A percentile compares a stretch with the other conserved stretches of the same genome.
These are phyloP conservation scores for Epichloe elymi DNA, from an alignment of 2,329 filamentous ascomycete genomes.

Conservation along the genomic window DNA sequence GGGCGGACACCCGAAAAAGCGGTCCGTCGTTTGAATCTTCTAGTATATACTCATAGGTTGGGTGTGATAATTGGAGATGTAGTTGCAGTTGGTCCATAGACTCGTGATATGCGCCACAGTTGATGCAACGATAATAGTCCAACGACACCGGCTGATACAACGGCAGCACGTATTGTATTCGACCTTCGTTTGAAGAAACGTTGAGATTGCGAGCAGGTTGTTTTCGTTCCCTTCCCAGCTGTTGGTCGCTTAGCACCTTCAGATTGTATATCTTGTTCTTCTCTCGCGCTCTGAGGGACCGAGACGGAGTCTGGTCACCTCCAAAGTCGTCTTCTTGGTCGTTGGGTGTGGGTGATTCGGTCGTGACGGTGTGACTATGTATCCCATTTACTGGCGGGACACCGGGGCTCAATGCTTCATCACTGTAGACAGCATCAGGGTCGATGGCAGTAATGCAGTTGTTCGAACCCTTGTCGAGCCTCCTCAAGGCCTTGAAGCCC, in stretches of 20 bases:
- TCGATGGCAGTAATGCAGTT: constrained; percentile 31
- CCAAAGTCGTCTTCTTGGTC: constrained; percentile 32
- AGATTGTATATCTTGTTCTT: constrained; percentile 44
- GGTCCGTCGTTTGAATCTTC: constrained; percentile 23
- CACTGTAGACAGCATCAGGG: constrained; percentile 16
- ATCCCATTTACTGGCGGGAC: constrained; percentile 9
- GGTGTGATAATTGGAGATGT: constrained; percentile 34
- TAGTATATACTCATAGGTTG: constrained; percentile 30
- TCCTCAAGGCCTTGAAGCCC: constrained; percentile 21
- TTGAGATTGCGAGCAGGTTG: constrained; percentile 18
- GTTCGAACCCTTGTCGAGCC: constrained; percentile 28
- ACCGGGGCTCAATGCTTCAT: constrained; percentile 12
- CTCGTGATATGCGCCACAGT: constrained; percentile 34
- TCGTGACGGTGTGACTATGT: constrained; percentile 10
- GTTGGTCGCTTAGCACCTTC: constrained; percentile 44
- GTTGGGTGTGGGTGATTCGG: constrained; percentile 20
- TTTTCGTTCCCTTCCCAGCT: constrained; percentile 38
- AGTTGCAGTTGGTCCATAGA: constrained; percentile 34
- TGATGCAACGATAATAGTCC: constrained; percentile 37
- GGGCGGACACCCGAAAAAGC: constrained; percentile 26
- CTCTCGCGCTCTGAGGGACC: constrained; percentile 34
- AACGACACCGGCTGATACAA: constrained; percentile 31
- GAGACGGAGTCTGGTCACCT: constrained; percentile 37
- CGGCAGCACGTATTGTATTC: constrained; percentile 32
- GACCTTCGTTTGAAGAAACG: constrained; percentile 22